Base-by-base conservation (phyloP, 106 monocot genomes). In the Allium sativum region DNA sequence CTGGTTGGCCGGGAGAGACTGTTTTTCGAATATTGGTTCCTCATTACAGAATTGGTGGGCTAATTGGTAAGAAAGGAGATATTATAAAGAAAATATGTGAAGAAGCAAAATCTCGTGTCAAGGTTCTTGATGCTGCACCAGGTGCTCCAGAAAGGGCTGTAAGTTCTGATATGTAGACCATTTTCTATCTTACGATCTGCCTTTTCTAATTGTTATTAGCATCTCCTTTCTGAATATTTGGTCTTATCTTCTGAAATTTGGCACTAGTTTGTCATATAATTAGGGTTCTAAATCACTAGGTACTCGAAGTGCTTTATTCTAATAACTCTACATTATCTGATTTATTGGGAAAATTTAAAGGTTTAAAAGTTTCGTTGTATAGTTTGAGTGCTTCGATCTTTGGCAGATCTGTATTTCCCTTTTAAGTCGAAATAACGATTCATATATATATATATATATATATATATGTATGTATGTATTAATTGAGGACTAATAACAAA, bases 1-100 rank as follows among this genome's bases (percentile, higher is more conserved):
- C 86, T 48, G 94, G 94, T 48, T 95, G 94, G 94, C 94, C 94
- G 52, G 94, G 94, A 53, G 84, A 95, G 45, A 95, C 70, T 72
- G 87, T 90, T 65, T 95, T 95, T 22, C 77, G 94, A 20, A 79
- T 95, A 54, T 55, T 95, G 21, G 82, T 95, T 68, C 94, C 94
- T 61, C 56, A 72, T 10, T 79, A 84, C 18, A 95, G 90, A 61
- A 86, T 95, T 20, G 94, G 94, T 46, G 81, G 78, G 51, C 70
- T 95, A 55, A 95, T 95, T 77, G 94, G 94, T 4, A 80, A 81
- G 10, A 95, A 95, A 70, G 94, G 94, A 42, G 94, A 95, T 59
- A 77, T 52, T 45, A 90, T 95, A 15, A 95, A 95, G 43, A 90
- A 73, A 70, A 95, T 90, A 72, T 90, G 90, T 20, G 90, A 95